Base-by-base conservation (phyloP, 495 filamentous ascomycete species). In the Daldinia grandis region DNA sequence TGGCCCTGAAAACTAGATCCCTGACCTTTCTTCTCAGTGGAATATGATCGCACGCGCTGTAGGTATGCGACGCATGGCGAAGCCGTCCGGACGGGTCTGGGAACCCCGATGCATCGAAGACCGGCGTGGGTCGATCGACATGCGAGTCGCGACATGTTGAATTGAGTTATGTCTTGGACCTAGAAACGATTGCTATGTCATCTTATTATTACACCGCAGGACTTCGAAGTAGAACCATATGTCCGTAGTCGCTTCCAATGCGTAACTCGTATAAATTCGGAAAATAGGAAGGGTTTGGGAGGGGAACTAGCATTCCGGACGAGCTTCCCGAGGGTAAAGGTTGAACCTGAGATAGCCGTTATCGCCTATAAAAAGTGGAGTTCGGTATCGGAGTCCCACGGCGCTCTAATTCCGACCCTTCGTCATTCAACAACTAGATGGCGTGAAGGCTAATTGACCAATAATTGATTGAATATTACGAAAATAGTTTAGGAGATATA, bases 1-100 rank as follows among this genome's bases (percentile, higher is more conserved):
- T 99, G 95, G 17, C 89, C 91, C 69, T 92, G 88, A 83, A 99
- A 98, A 3, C 87, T 87, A 49, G 79, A 73, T 27, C 75, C 79
- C 15, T 63, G 60, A 2, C 74, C 71, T 51, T 73, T 74, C 24
- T 77, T 77, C 28, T 72, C 62, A 1, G 70, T 65, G 1, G 73
- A 68, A 28, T 77, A 77, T 7, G 65, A 63, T 17, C 75, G 70
- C 24, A 21, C 5, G 47, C 38, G 33, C 2, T 58, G 42, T 14
- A 50, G 49, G 56, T 53, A 62, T 17, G 73, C 68, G 51, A 68
- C 40, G 17, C 62, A 62, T 65, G 50, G 60, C 8, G 47, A 57
- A 25, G 56, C 53, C 27, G 53, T 66, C 49, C 53, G 72, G 37
- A 49, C 40, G 17, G 69, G 42, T 30, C 65, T 64, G 21, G 57